Base-by-base conservation (phyloP, 345 rosid genomes). In the Firmiana major region DNA sequence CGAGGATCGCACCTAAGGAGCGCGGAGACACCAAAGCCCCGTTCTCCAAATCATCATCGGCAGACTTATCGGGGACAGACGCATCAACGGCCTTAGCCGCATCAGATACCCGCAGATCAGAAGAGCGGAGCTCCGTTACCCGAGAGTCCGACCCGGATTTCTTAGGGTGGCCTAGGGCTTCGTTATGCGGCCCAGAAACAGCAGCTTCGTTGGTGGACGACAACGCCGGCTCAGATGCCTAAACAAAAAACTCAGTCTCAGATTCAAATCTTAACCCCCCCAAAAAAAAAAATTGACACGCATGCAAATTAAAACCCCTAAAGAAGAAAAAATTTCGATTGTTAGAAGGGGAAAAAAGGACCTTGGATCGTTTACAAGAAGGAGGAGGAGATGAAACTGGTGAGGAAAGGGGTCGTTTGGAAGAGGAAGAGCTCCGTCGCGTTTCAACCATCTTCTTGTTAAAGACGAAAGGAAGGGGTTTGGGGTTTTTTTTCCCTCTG, bases 341-440 rank as follows among this genome's bases (percentile, higher is more conserved):
- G 10, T 12, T 11, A n/a, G 31, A 71, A 53, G 16, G 5, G 66
- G 68, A 49, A 7, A 67, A 79, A n/a, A 77, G 74, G 60, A 92
- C 99, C 92, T 91, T 97, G 81, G 97, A 86, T 83, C 99, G 89
- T 84, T 94, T 97, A 62, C 75, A 77, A 42, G 89, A 78, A 0
- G 90, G 75, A 19, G 92, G 85, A 5, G 90, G 85, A 21, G 92
- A 84, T 3, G 92, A 72, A 1, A 80, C 84, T 26, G 93, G 81
- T 49, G 93, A 84, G 55, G 91, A 58, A 73, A 85, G 88, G n/a
- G 90, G 75, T n/a, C 97, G 95, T 84, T 94, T 97, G 69, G 92
- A 83, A 68, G 98, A 87, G 58, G 97, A 88, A 38, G 94, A 87
- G 87, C 97, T 92, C 51, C 99, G 89, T 70, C 99, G 87, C 45